phyloP scores from a whole-genome alignment of 1,284 basidiomycete species.

The Tetrapyrgos nigripes region DNA sequence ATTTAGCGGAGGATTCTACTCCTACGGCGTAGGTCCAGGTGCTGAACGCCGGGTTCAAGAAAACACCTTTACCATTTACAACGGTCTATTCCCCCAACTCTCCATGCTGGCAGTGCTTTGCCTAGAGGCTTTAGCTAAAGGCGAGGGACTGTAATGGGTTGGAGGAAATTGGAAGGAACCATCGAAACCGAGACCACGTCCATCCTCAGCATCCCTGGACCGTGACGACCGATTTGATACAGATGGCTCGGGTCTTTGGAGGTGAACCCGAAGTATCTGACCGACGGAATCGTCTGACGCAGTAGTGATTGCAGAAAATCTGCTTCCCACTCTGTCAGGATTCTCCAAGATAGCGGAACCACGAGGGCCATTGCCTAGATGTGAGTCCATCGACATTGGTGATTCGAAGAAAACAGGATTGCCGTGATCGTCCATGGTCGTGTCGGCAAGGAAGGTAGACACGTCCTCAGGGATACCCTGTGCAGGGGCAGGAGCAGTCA shows the following conservation, averaged over 20 bases:
- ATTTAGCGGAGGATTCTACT: too few relatives aligned
- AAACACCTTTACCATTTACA: too few relatives aligned
- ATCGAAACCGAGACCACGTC: not conserved
- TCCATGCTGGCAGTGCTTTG: not conserved
- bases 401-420: not conserved
- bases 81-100: not conserved
- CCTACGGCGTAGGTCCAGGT: too few relatives aligned
- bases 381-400: not conserved
- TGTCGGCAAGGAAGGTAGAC: not conserved
- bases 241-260: not conserved
- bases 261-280: not conserved
- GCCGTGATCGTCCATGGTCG: not conserved
- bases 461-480: not conserved
- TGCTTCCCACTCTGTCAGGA: not conserved
- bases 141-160: not conserved
- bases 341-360: not conserved
- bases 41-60: too few relatives aligned
- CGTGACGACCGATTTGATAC: not conserved
- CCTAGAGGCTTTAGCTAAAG: not conserved
- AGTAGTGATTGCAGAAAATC: not conserved
- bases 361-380: not conserved
- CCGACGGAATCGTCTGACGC: not conserved
- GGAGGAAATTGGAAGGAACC: not conserved
- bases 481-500: not conserved
- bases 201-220: not conserved